A percentile compares a stretch with the other conserved stretches of the same genome.
Conservation (phyloP, 83 land plant species). For the Picea mariana region DNA sequence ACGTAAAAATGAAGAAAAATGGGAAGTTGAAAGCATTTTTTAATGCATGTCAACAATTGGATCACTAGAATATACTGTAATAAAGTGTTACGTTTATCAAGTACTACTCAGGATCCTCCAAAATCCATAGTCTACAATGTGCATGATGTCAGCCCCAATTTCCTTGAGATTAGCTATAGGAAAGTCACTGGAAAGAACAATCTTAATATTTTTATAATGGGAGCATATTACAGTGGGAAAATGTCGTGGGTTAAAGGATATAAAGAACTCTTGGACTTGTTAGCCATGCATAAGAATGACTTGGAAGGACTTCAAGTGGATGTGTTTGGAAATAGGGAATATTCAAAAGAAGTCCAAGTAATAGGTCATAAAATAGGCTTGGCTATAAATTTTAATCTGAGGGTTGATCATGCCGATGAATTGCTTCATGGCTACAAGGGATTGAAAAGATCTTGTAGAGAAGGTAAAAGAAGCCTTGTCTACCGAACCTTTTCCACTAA, state of each 20-base stretch:
- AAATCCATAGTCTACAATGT: slow-evolving; percentile 93
- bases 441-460: too few relatives aligned
- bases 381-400: slow-evolving; percentile 33
- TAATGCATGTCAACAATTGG: too few relatives aligned
- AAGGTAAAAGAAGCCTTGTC: too few relatives aligned
- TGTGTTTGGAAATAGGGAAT: slow-evolving; percentile 89
- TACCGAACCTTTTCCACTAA: too few relatives aligned
- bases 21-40: too few relatives aligned
- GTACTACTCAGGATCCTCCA: slow-evolving; percentile 88
- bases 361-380: slow-evolving; percentile 59
- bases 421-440: too few relatives aligned
- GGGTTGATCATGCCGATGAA: too few relatives aligned
- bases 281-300: slow-evolving; percentile 15
- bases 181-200: slow-evolving; percentile 51
- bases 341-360: slow-evolving; percentile 64
- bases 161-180: slow-evolving; percentile 74
- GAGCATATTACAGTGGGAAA: slow-evolving; percentile 92
- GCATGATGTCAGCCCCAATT: slow-evolving; percentile 94
- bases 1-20: too few relatives aligned
- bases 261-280: slow-evolving; percentile 77
- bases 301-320: slow-evolving; percentile 72
- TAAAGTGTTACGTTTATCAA: slow-evolving; percentile 87
- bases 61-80: too few relatives aligned
- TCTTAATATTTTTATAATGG: slow-evolving; percentile 55
- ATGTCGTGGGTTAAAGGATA: slow-evolving; percentile 99